Evolutionary conservation across 257 asterid species (phyloP).

Genomic region (Gentiana straminea): DNA sequence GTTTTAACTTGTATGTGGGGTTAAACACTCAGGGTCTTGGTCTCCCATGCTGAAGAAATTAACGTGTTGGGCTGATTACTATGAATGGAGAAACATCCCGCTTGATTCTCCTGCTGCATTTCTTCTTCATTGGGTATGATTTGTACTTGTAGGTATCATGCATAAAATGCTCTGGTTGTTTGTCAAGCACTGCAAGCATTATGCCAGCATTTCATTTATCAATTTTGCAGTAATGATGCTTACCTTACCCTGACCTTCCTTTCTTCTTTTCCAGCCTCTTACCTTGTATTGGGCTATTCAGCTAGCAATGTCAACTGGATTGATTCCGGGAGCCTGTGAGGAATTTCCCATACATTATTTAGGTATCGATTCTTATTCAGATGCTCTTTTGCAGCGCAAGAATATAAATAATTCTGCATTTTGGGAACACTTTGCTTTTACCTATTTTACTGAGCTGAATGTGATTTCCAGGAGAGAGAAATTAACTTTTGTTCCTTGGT

Average conservation of each 20-base stretch:
- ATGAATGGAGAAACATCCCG: constrained; percentile 87
- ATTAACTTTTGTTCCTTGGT: no score
- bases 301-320: constrained; percentile 40
- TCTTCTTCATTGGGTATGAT: constrained; percentile 92
- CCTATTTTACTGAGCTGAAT: not conserved
- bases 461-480: no score
- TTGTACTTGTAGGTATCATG: no score
- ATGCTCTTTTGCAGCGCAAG: no score
- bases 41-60: constrained; percentile 30
- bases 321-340: constrained; percentile 33
- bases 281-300: constrained; percentile 60
- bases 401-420: no score
- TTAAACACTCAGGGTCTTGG: constrained; percentile 40
- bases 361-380: constrained; percentile 33
- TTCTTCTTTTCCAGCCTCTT: constrained; percentile 52
- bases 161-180: no score
- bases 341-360: constrained; percentile 69
- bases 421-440: not conserved
- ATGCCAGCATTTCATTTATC: no score
- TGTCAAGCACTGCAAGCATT: no score
- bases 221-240: not conserved
- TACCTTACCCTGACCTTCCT: not conserved
- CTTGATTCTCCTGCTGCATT: constrained; percentile 71
- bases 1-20: constrained; percentile 1
- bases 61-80: constrained; percentile 73